Conservation (phyloP, 148 eudicot species). For the Cornus florida region DNA sequence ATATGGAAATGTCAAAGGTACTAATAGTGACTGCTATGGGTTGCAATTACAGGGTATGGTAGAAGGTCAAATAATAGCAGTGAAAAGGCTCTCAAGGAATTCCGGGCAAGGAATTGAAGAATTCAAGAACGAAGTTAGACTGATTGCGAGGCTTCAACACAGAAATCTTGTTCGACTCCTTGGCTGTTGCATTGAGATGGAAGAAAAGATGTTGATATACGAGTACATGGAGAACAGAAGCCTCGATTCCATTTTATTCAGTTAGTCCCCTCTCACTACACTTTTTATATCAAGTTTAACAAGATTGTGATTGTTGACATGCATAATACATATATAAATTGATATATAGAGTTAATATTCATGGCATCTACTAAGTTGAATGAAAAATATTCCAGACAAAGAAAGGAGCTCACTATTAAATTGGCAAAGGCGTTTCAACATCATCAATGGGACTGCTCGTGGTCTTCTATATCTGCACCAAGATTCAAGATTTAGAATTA, state of each 20-base stretch:
- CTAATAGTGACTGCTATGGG: neutral
- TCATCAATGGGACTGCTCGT: slow-evolving; percentile 62
- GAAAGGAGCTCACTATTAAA: slow-evolving; percentile 39
- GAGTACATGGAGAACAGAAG: slow-evolving; percentile 73
- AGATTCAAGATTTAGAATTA: slow-evolving; percentile 71
- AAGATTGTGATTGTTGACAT: neutral
- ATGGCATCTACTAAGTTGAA: slow-evolving; percentile 3
- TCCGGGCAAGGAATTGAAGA: slow-evolving; percentile 79
- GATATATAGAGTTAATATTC: neutral
- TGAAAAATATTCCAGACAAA: slow-evolving; percentile 30
- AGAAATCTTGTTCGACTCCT: slow-evolving; percentile 77
- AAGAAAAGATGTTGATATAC: slow-evolving; percentile 73
- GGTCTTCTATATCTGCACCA: slow-evolving; percentile 82
- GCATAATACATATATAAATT: neutral
- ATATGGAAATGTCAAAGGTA: neutral
- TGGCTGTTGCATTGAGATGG: slow-evolving; percentile 72
- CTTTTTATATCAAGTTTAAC: neutral
- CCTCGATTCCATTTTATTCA: slow-evolving; percentile 57
- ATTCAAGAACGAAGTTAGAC: slow-evolving; percentile 66
- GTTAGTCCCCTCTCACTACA: slow-evolving; percentile 24
- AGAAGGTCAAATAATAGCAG: slow-evolving; percentile 65
- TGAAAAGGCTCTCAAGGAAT: slow-evolving; percentile 68
- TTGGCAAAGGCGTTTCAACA: slow-evolving; percentile 67
- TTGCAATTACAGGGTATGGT: slow-evolving; percentile 40
- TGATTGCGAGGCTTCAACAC: slow-evolving; percentile 84